Conservation (phyloP, 768 basidiomycete species). For the Boletus sp. region DNA sequence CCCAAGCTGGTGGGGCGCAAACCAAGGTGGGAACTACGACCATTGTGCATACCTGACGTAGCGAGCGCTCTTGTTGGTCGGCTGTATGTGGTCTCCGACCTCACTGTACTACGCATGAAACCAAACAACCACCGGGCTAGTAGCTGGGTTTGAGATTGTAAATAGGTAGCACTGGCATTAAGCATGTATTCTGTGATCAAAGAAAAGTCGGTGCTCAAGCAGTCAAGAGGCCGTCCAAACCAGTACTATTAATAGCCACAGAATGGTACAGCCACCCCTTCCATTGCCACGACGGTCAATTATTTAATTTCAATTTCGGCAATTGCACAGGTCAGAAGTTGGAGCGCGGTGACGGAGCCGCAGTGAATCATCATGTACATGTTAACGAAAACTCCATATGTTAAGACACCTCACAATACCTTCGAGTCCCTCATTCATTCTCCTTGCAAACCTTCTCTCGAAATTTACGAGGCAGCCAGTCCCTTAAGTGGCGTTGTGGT, state of each 20-base stretch:
- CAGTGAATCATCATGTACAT: neutral
- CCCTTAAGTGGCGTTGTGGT: conserved; percentile 1
- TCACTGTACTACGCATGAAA: neutral
- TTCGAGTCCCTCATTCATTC: neutral
- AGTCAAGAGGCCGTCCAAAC: neutral
- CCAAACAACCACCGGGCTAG: neutral
- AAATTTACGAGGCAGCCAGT: neutral
- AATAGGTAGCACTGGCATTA: neutral
- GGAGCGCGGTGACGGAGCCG: no score
- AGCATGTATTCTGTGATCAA: neutral
- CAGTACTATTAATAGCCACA: neutral
- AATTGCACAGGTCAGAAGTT: neutral
- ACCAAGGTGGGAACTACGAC: conserved; percentile 45
- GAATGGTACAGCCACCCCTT: conserved; percentile 7
- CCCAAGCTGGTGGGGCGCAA: conserved; percentile 59
- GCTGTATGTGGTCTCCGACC: neutral
- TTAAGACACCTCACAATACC: neutral
- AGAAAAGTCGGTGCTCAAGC: no score
- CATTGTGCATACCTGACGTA: conserved; percentile 24
- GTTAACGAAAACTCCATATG: neutral
- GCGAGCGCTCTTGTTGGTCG: neutral
- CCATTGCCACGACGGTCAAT: neutral
- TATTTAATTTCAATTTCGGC: neutral
- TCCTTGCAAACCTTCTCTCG: neutral
- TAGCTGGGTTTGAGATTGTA: neutral